Conservation (phyloP, 2,329 filamentous ascomycete species). For the Aspergillus puulaauensis region DNA sequence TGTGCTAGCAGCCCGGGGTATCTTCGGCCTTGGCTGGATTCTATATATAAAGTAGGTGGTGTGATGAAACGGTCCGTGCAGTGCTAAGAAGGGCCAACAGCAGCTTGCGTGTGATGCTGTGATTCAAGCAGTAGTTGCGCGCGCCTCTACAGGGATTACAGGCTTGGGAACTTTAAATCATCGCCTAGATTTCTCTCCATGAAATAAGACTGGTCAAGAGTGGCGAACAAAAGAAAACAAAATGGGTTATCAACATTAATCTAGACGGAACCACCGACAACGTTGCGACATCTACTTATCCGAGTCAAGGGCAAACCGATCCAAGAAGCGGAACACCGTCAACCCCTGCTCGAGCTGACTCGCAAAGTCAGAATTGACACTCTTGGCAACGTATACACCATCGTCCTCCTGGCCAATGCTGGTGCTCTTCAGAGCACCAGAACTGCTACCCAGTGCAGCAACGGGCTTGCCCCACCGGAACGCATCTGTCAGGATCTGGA, state of each 20-base stretch:
- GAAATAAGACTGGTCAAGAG: too few species aligned
- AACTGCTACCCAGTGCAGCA: constrained; percentile 54
- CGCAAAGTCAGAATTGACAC: constrained; percentile 42
- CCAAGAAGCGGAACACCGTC: constrained; percentile 64
- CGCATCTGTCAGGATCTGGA: constrained; percentile 61
- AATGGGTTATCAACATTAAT: background rate
- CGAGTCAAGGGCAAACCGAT: constrained; percentile 55
- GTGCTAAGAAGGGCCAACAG: too few species aligned
- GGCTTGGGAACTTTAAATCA: too few species aligned
- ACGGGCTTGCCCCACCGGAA: constrained; percentile 72
- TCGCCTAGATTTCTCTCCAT: too few species aligned
- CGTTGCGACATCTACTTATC: constrained; percentile 44
- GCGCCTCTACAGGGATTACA: too few species aligned
- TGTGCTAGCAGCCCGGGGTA: too few species aligned
- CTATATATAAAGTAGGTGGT: too few species aligned
- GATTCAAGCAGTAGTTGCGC: too few species aligned
- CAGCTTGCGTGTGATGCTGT: too few species aligned
- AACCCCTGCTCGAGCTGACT: constrained; percentile 58
- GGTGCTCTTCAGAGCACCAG: constrained; percentile 40
- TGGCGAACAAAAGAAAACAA: background rate
- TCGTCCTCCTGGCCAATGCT: constrained; percentile 41
- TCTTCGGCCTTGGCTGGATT: too few species aligned
- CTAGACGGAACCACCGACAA: background rate
- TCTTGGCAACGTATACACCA: constrained; percentile 36
- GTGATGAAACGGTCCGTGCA: too few species aligned